Evolutionary conservation across 805 yeast species (phyloP), one percentile per base, ranked within the genome.

Genomic region (Kodamaea jinghongensis): DNA sequence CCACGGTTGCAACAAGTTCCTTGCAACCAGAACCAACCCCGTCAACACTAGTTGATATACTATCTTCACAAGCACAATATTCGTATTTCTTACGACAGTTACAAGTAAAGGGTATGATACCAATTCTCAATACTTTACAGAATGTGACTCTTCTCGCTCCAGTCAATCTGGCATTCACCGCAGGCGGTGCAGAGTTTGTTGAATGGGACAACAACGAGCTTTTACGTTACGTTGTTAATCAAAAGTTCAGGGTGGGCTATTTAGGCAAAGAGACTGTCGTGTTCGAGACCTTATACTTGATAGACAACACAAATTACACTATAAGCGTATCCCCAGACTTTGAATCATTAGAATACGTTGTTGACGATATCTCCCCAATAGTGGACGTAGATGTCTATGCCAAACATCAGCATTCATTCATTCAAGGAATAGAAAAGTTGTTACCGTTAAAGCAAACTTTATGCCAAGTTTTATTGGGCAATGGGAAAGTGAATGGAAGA

Each of bases 61-160:
- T 87, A 28, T 85, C 95, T 0, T 60, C 77, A 6, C 76, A 81
- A 47, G 82, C 76, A 0, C 81, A 83, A 54, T 88, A 78, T 61
- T 78, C 87, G 29, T 71, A 70, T 29, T 81, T 86, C 42, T 60
- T 86, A 29, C 64, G 81, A 37, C 60, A 75, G 14, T 45, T 87
- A 2, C 96, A 86, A 54, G 60, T 73, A 38, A 68, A 71, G 37
- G 89, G 81, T 10, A 59, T 81, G 36, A 67, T 87, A 1, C 88
- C 88, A 2, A 57, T 61, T 29, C 56, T 87, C 23, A 86, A 85
- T 52, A 62, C 62, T 14, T 56, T 83, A 44, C 62, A 65, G 16
- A 82, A 85, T 55, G 76, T 82, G 42, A 86, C 96, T 0, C 60
- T 87, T n/a, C 55, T 84, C 29, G 95, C 95, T 1, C 95, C 96